Evolutionary conservation across 129 eudicot genomes (phyloP).

Genomic region (Flaveria trinervia): DNA sequence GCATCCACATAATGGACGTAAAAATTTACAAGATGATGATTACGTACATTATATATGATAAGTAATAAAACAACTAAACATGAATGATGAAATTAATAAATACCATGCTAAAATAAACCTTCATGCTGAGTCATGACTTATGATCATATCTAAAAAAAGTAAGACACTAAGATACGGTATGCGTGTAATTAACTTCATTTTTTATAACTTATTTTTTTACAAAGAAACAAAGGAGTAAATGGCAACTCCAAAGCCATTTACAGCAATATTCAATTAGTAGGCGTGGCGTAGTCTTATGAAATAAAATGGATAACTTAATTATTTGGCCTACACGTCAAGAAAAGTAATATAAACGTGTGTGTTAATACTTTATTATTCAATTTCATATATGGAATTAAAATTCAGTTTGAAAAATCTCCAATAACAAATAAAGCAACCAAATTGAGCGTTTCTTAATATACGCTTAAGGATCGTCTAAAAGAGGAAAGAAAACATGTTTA

Average conservation of each 20-base stretch:
- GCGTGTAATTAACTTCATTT: neutral
- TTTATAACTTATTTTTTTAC: neutral
- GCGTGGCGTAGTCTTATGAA: neutral
- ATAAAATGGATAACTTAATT: neutral
- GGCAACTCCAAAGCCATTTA: conserved; percentile 10
- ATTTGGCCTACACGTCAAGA: neutral
- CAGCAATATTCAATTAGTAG: neutral
- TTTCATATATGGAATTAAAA: neutral
- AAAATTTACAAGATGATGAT: too few relatives aligned
- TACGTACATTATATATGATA: too few relatives aligned
- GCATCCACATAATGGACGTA: too few relatives aligned
- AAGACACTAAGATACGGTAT: neutral
- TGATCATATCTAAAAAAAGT: neutral
- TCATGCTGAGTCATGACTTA: neutral
- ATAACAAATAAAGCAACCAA: too few relatives aligned
- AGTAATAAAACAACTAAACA: too few relatives aligned
- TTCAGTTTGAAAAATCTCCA: neutral
- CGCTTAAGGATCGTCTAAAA: too few relatives aligned
- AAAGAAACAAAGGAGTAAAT: neutral
- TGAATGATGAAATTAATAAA: too few relatives aligned
- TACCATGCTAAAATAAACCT: neutral
- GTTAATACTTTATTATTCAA: neutral
- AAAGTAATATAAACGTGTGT: neutral
- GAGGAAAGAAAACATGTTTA: neutral
- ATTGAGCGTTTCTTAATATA: too few relatives aligned